phyloP scores from a whole-genome alignment of 2,329 filamentous ascomycete genomes.

The Penicillium corylophilum region DNA sequence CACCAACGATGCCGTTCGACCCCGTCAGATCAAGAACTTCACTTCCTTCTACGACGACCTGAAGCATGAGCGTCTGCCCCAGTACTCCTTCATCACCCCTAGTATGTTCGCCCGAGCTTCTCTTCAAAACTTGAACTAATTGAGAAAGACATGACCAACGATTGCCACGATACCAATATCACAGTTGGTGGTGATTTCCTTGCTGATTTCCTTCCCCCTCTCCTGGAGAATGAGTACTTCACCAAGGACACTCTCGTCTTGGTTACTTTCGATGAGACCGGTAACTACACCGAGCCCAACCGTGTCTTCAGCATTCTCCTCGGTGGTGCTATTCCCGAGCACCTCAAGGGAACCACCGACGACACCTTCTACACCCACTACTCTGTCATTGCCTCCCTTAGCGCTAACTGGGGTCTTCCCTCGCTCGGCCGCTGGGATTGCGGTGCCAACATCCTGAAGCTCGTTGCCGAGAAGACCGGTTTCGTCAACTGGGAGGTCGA shows the following conservation, averaged over 20 bases:
- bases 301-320: conserved; percentile 68
- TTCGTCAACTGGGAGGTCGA: conserved; percentile 49
- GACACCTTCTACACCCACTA: conserved; percentile 71
- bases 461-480: conserved; percentile 62
- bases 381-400: conserved; percentile 63
- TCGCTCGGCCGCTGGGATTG: conserved; percentile 72
- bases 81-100: conserved; percentile 59
- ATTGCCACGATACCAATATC: conserved; percentile 73
- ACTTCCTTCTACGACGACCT: conserved; percentile 68
- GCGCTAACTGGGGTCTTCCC: conserved; percentile 68
- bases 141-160: conserved; percentile 53
- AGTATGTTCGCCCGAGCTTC: conserved; percentile 11
- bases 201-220: conserved; percentile 65
- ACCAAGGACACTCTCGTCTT: conserved; percentile 74
- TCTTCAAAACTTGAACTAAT: too few relatives aligned
- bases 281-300: conserved; percentile 67
- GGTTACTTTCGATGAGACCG: conserved; percentile 77
- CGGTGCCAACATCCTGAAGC: conserved; percentile 65
- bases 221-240: conserved; percentile 68
- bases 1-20: conserved; percentile 57
- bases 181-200: conserved; percentile 69
- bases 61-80: conserved; percentile 61
- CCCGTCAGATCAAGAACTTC: conserved; percentile 72
- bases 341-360: conserved; percentile 68
- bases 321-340: conserved; percentile 67